Percentiles rank a stretch among this genome's conserved stretches.
Evolutionary conservation across 1,139 yeast species (phyloP).

Genomic region (Suhomyces wounanorum): DNA sequence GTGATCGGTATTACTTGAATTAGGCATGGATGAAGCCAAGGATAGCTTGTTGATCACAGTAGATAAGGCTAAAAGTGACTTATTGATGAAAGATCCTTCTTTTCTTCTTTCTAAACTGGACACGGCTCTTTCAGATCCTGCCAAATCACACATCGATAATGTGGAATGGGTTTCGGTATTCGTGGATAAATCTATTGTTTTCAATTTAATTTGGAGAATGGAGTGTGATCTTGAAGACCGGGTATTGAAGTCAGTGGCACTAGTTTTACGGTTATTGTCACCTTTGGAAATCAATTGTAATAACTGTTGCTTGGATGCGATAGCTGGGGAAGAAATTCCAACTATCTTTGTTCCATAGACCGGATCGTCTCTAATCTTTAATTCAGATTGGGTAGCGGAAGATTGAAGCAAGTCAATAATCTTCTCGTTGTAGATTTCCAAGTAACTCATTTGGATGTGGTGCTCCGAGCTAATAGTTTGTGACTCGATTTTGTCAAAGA

Average conservation of each 20-base stretch:
- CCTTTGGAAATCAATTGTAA: slow-evolving; percentile 65
- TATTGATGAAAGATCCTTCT: slow-evolving; percentile 91
- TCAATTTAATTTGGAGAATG: slow-evolving; percentile 70
- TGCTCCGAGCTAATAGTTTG: slow-evolving; percentile 31
- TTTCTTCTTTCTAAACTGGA: slow-evolving; percentile 79
- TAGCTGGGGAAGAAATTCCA: slow-evolving; percentile 69
- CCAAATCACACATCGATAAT: slow-evolving; percentile 87
- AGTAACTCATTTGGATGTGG: slow-evolving; percentile 63
- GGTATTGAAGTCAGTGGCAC: slow-evolving; percentile 85
- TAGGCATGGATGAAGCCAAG: slow-evolving; percentile 26
- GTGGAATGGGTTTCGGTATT: slow-evolving; percentile 57
- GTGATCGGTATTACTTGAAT: slow-evolving; percentile 45
- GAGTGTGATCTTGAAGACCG: slow-evolving; percentile 93
- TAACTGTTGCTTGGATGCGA: slow-evolving; percentile 59
- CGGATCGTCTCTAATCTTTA: slow-evolving; percentile 76
- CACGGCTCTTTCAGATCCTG: slow-evolving; percentile 93
- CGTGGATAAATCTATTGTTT: slow-evolving; percentile 40
- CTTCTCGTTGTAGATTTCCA: slow-evolving; percentile 90
- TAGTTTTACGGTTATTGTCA: slow-evolving; percentile 73
- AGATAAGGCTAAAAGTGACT: slow-evolving; percentile 83
- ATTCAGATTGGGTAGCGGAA: slow-evolving; percentile 39
- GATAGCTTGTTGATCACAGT: slow-evolving; percentile 84
- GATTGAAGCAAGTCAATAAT: slow-evolving; percentile 66
- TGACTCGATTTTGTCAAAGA: slow-evolving; percentile 53
- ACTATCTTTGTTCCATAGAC: slow-evolving; percentile 71